phyloP scores from a whole-genome alignment of 2,329 filamentous ascomycete species.

The Aspergillus chevalieri region DNA sequence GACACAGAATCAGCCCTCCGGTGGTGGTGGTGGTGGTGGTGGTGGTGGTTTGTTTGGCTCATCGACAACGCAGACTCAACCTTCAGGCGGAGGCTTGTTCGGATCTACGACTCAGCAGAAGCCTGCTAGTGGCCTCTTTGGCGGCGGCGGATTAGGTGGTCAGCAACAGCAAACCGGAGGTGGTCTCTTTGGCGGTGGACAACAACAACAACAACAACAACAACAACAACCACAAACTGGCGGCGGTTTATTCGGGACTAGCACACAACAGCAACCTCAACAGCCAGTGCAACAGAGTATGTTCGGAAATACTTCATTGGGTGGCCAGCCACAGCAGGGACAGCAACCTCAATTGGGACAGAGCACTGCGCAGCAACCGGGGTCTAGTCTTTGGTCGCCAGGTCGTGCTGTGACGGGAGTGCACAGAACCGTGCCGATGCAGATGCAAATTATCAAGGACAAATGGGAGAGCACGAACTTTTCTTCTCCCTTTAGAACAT shows the following conservation, averaged over 20 bases:
- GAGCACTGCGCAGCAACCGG: constrained; percentile 27
- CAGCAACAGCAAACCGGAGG: constrained; percentile 23
- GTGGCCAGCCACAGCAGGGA: constrained; percentile 19
- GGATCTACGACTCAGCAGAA: constrained; percentile 13
- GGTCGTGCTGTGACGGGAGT: constrained; percentile 42
- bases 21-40: constrained; percentile 31
- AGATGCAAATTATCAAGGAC: constrained; percentile 54
- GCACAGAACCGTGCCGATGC: constrained; percentile 56
- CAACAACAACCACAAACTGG: constrained; percentile 22
- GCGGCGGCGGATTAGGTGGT: constrained; percentile 10
- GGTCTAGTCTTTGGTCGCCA: constrained; percentile 39
- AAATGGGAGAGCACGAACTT: constrained; percentile 55
- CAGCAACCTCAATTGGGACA: constrained; percentile 37
- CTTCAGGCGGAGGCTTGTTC: constrained; percentile 17
- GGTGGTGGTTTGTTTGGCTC: constrained; percentile 35
- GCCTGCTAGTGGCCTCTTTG: constrained; percentile 21
- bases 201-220: constrained; percentile 2
- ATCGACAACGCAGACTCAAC: constrained; percentile 20
- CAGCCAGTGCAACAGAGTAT: constrained; percentile 15
- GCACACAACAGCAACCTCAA: constrained; percentile 20
- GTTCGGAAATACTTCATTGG: constrained; percentile 18
- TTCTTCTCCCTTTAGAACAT: constrained; percentile 52
- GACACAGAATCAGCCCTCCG: constrained; percentile 12
- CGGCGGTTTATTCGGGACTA: constrained; percentile 30
- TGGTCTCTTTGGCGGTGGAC: constrained; percentile 23